Evolutionary conservation across 768 basidiomycete species (phyloP).

Genomic region (Tremella mesenterica): DNA sequence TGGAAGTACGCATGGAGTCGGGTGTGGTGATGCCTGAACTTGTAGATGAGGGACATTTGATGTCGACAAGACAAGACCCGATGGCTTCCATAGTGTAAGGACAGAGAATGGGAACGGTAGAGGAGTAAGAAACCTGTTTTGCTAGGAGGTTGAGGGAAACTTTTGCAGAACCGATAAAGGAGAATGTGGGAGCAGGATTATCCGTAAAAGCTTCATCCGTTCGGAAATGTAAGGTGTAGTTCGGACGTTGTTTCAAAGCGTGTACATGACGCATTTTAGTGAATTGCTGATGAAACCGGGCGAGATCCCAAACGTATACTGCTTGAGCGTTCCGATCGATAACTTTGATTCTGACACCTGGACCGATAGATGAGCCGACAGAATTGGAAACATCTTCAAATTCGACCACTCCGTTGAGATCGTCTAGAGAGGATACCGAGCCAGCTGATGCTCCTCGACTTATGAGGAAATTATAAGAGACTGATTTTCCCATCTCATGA

Average conservation of each 20-base stretch:
- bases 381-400: slow-evolving; percentile 90
- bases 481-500: slow-evolving; percentile 75
- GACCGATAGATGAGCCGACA: slow-evolving; percentile 62
- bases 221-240: slow-evolving; percentile 88
- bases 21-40: slow-evolving; percentile 25
- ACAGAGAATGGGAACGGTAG: slow-evolving; percentile 81
- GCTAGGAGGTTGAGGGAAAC: slow-evolving; percentile 73
- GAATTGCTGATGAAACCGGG: slow-evolving; percentile 77
- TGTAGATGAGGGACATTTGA: slow-evolving; percentile 56
- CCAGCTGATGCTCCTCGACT: slow-evolving; percentile 72
- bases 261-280: slow-evolving; percentile 89
- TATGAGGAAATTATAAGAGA: slow-evolving; percentile 85
- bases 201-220: slow-evolving; percentile 90
- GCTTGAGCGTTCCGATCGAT: slow-evolving; percentile 74
- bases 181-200: slow-evolving; percentile 74
- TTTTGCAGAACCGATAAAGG: slow-evolving; percentile 81
- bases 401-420: slow-evolving; percentile 75
- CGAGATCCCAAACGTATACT: slow-evolving; percentile 84
- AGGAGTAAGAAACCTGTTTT: slow-evolving; percentile 62
- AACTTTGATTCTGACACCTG: slow-evolving; percentile 81
- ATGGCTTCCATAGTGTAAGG: slow-evolving; percentile 91
- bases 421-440: slow-evolving; percentile 73
- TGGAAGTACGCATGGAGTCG: slow-evolving; percentile 7
- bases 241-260: slow-evolving; percentile 81
- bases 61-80: slow-evolving; percentile 79